These are phyloP conservation scores for Melampsora larici-populina DNA, from an alignment of 1,284 basidiomycete species.

Conservation along the genomic window DNA sequence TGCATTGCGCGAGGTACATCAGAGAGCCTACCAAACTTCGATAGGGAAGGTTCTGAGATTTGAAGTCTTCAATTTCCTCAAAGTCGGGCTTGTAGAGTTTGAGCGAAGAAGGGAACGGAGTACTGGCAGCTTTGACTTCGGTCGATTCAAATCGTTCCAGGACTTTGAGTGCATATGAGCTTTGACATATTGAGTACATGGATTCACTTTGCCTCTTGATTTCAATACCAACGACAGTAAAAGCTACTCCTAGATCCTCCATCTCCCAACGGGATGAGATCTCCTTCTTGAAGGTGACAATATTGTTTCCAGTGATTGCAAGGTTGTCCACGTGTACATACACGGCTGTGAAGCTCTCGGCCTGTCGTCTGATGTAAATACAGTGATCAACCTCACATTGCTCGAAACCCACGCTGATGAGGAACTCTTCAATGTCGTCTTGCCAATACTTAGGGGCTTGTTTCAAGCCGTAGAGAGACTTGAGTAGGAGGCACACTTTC, in stretches of 20 bases:
- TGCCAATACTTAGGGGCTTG: too few species aligned
- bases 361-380: too few species aligned
- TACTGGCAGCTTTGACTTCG: background rate
- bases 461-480: too few species aligned
- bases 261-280: background rate
- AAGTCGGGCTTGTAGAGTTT: too few species aligned
- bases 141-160: background rate
- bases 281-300: too few species aligned
- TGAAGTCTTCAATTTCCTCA: background rate
- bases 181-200: background rate
- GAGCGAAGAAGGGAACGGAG: background rate
- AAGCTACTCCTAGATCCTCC: background rate
- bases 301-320: background rate
- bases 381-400: too few species aligned
- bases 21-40: background rate
- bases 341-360: background rate
- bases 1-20: background rate
- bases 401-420: too few species aligned
- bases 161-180: background rate
- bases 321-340: background rate
- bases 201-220: background rate
- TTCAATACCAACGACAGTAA: background rate
- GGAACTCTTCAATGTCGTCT: too few species aligned
- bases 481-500: too few species aligned
- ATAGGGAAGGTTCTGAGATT: background rate